Percentiles rank a stretch among this genome's conserved stretches.
Evolutionary conservation across 495 filamentous ascomycete genomes (phyloP).

Genomic region (Venustampulla echinocandica): DNA sequence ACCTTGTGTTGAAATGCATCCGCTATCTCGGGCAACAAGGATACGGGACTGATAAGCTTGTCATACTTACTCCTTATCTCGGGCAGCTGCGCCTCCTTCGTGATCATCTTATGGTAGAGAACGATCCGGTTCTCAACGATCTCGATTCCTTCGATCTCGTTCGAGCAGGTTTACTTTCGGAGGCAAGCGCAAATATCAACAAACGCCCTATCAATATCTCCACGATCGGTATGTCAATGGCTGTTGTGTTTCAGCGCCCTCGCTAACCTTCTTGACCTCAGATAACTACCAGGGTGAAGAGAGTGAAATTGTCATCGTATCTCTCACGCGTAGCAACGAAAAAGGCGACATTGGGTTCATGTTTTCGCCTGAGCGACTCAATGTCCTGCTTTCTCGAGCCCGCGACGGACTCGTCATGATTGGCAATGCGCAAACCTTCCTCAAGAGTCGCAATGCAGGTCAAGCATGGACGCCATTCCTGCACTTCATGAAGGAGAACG

Average conservation of each 20-base stretch:
- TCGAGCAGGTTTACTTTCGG: conserved; percentile 48
- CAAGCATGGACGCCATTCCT: conserved; percentile 50
- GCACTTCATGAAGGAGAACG: conserved; percentile 39
- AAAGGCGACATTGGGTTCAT: conserved; percentile 65
- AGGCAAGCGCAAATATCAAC: conserved; percentile 38
- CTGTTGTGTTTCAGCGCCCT: no score
- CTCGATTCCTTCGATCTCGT: conserved; percentile 60
- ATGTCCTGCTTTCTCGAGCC: conserved; percentile 64
- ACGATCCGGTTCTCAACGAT: conserved; percentile 52
- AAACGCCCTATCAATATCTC: conserved; percentile 49
- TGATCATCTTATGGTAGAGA: conserved; percentile 41
- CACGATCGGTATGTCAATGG: conserved; percentile 45
- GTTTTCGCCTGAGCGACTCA: conserved; percentile 54
- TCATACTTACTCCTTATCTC: conserved; percentile 64
- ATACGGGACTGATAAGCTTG: conserved; percentile 54
- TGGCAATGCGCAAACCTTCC: conserved; percentile 60
- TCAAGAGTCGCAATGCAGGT: conserved; percentile 49
- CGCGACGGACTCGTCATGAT: conserved; percentile 59
- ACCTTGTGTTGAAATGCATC: not conserved
- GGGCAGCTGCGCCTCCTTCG: conserved; percentile 55
- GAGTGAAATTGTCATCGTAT: conserved; percentile 59
- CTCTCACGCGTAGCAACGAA: conserved; percentile 57
- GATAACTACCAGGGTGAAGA: conserved; percentile 78
- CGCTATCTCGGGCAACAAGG: conserved; percentile 36
- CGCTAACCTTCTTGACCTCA: conserved; percentile 16